Conservation (phyloP, 1,284 basidiomycete species). For the Sporisorium scitamineum region DNA sequence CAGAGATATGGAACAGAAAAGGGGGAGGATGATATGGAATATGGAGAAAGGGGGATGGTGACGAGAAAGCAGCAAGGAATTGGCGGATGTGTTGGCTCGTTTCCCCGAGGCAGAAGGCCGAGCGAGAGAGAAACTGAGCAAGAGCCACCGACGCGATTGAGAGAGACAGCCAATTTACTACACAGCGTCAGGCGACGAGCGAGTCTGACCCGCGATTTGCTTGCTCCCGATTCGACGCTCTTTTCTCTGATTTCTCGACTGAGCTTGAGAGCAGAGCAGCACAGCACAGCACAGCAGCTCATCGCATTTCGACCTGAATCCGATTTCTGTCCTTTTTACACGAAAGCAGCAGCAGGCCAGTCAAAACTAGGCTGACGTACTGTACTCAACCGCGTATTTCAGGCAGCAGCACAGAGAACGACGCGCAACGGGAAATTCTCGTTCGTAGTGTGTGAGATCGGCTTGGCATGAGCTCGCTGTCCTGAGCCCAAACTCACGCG, state of each 20-base stretch:
- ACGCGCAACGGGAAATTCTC: not conserved
- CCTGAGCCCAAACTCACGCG: too few species aligned
- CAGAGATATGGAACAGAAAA: not conserved
- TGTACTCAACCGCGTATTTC: not conserved
- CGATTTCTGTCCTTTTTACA: not conserved
- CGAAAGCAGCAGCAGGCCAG: not conserved
- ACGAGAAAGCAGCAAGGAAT: conserved; percentile 1
- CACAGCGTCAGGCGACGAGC: not conserved
- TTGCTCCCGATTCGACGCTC: not conserved
- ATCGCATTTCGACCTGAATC: not conserved
- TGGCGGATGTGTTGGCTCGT: not conserved
- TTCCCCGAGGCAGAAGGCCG: too few species aligned
- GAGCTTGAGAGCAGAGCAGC: not conserved
- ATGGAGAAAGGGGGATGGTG: too few species aligned
- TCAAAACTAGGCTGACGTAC: not conserved
- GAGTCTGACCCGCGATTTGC: not conserved
- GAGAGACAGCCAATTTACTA: not conserved
- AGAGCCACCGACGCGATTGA: not conserved
- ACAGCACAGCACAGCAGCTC: not conserved
- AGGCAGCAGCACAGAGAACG: not conserved
- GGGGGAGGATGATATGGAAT: not conserved
- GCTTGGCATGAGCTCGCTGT: too few species aligned
- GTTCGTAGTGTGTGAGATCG: not conserved
- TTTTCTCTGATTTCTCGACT: not conserved
- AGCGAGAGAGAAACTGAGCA: not conserved